phyloP scores from a whole-genome alignment of 192 early-diverging fungal genomes.

The Physocladia obscura region DNA sequence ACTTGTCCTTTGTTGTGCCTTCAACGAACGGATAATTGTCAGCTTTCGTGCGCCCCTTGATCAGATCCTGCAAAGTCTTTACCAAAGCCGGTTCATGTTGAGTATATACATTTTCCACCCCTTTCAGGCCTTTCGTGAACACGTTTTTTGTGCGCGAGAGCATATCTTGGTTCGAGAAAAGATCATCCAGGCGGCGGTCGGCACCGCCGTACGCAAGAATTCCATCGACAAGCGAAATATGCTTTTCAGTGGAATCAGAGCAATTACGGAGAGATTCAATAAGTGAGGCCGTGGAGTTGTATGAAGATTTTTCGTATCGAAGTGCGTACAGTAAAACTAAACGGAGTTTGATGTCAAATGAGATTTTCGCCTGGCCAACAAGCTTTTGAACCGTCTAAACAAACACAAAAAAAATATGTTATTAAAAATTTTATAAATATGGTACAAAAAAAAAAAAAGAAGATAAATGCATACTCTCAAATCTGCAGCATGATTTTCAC shows the following conservation, averaged over 20 bases:
- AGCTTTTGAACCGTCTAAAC: conserved; percentile 66
- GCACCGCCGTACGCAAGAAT: conserved; percentile 77
- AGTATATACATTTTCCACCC: conserved; percentile 98
- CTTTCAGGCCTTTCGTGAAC: conserved; percentile 94
- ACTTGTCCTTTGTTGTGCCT: conserved; percentile 55
- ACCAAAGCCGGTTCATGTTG: conserved; percentile 88
- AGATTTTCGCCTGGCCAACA: conserved; percentile 65
- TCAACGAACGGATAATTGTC: conserved; percentile 78
- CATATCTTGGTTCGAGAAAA: conserved; percentile 86
- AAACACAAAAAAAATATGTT: no score
- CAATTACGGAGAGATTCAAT: conserved; percentile 69
- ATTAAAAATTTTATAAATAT: neutral
- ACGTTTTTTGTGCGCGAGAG: conserved; percentile 82
- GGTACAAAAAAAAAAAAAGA: neutral
- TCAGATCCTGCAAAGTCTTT: conserved; percentile 71
- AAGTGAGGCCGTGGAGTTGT: conserved; percentile 70
- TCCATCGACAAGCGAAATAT: conserved; percentile 70
- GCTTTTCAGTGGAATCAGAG: conserved; percentile 67
- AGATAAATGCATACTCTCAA: conserved; percentile 60
- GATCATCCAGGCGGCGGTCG: conserved; percentile 79
- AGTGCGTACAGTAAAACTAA: conserved; percentile 85
- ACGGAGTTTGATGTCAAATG: conserved; percentile 73
- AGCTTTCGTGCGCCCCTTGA: conserved; percentile 81
- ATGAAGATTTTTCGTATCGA: conserved; percentile 82
- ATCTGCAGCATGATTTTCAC: conserved; percentile 81